Conservation (phyloP, 2,329 filamentous ascomycete genomes). For the Cytospora chrysosperma region DNA sequence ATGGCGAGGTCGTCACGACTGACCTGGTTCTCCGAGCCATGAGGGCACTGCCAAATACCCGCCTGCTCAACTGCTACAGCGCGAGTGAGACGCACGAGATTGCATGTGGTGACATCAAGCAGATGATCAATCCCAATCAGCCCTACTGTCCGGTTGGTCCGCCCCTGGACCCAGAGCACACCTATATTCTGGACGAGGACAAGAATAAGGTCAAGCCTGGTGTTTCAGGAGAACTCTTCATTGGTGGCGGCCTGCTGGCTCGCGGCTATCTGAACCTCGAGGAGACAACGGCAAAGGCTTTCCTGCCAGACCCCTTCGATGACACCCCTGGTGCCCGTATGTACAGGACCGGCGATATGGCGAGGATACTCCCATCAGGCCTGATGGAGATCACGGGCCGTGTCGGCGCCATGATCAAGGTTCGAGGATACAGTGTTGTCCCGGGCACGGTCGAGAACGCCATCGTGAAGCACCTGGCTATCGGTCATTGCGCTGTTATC, state of each 20-base stretch:
- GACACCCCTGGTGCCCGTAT: constrained; percentile 60
- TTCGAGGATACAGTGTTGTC: constrained; percentile 75
- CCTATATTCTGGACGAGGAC: constrained; percentile 70
- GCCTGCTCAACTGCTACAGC: constrained; percentile 77
- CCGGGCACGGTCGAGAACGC: constrained; percentile 74
- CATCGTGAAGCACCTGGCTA: constrained; percentile 67
- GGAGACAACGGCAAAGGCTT: constrained; percentile 72
- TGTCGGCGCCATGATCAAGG: constrained; percentile 78
- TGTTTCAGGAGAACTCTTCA: constrained; percentile 68
- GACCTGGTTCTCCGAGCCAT: constrained; percentile 70
- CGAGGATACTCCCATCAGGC: constrained; percentile 64
- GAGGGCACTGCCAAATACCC: constrained; percentile 65
- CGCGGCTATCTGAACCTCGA: constrained; percentile 78
- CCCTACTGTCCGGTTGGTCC: constrained; percentile 73
- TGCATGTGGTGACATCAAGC: constrained; percentile 71
- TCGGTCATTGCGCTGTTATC: constrained; percentile 69
- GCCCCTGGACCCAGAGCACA: constrained; percentile 64
- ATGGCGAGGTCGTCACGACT: constrained; percentile 79
- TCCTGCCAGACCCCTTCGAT: constrained; percentile 65
- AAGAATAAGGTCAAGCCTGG: constrained; percentile 63
- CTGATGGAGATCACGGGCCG: constrained; percentile 73
- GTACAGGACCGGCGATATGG: constrained; percentile 73
- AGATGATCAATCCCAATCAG: constrained; percentile 62
- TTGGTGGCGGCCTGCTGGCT: constrained; percentile 72
- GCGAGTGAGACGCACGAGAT: constrained; percentile 81